A percentile compares a stretch with the other conserved stretches of the same genome.
These are phyloP conservation scores for Neopestalotiopsis sp. DNA, from an alignment of 2,329 filamentous ascomycete species.

Conservation along the genomic window DNA sequence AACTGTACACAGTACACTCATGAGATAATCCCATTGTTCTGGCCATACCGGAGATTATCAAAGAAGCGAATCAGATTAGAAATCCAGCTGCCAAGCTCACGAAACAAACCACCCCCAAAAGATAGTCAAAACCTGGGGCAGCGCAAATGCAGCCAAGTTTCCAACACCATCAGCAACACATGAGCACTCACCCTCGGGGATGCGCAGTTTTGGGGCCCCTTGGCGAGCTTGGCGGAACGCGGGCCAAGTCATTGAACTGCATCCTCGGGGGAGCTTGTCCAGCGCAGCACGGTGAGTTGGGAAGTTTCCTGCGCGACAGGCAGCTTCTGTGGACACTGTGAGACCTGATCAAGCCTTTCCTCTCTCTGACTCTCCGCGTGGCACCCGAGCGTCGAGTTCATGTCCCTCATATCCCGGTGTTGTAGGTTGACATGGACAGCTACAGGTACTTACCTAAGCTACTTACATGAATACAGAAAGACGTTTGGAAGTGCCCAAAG, in stretches of 20 bases:
- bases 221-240: slow-evolving; percentile 19
- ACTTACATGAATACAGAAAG: too few species aligned
- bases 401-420: neutral
- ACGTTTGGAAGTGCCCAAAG: neutral
- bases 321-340: neutral
- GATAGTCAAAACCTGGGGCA: slow-evolving; percentile 9
- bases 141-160: neutral
- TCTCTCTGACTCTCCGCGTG: neutral
- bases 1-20: neutral
- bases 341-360: neutral
- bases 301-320: slow-evolving; percentile 6
- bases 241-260: slow-evolving; percentile 23
- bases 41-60: neutral
- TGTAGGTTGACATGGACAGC: too few species aligned
- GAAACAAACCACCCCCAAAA: neutral
- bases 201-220: slow-evolving; percentile 12
- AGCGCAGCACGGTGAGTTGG: neutral
- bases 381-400: slow-evolving; percentile 17
- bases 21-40: neutral
- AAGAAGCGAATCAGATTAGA: neutral
- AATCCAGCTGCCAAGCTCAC: neutral
- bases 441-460: too few species aligned
- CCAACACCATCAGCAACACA: slow-evolving; percentile 2
- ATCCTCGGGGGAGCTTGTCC: slow-evolving; percentile 11
- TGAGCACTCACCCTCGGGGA: slow-evolving; percentile 6